Percentiles rank a stretch among this genome's conserved stretches.
phyloP scores from a whole-genome alignment of 805 yeast genomes.

The Wickerhamomyces bisporus region DNA sequence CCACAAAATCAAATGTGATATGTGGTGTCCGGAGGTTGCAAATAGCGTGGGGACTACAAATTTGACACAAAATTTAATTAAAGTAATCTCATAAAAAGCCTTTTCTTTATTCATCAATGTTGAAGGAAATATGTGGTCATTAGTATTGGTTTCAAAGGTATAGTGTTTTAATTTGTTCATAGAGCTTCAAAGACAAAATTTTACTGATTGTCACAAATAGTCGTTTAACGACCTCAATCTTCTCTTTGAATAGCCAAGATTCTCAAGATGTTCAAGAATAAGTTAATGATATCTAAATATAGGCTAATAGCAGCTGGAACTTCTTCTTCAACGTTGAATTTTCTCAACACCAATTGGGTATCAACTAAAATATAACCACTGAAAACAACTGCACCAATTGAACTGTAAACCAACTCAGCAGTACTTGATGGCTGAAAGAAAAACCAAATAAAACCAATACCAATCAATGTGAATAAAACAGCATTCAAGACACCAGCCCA shows the following conservation, averaged over 20 bases:
- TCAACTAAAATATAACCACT: conserved; percentile 70
- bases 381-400: conserved; percentile 70
- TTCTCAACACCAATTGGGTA: conserved; percentile 74
- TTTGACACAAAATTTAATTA: too few species aligned
- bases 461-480: conserved; percentile 63
- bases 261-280: conserved; percentile 72
- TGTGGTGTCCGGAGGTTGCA: too few species aligned
- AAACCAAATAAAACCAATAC: conserved; percentile 64
- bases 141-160: too few species aligned
- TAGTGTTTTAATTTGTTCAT: too few species aligned
- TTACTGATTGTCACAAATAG: too few species aligned
- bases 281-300: conserved; percentile 77
- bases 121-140: too few species aligned
- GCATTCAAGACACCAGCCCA: conserved; percentile 57
- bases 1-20: too few species aligned
- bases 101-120: too few species aligned
- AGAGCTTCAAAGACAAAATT: too few species aligned
- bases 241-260: conserved; percentile 38
- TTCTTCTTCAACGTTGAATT: conserved; percentile 77
- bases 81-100: too few species aligned
- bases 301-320: conserved; percentile 73
- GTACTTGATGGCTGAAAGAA: conserved; percentile 54
- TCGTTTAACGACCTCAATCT: too few species aligned
- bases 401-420: conserved; percentile 63
- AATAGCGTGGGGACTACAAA: too few species aligned